Base-by-base conservation (phyloP, 306 rosid genomes). In the Vigna mungo region DNA sequence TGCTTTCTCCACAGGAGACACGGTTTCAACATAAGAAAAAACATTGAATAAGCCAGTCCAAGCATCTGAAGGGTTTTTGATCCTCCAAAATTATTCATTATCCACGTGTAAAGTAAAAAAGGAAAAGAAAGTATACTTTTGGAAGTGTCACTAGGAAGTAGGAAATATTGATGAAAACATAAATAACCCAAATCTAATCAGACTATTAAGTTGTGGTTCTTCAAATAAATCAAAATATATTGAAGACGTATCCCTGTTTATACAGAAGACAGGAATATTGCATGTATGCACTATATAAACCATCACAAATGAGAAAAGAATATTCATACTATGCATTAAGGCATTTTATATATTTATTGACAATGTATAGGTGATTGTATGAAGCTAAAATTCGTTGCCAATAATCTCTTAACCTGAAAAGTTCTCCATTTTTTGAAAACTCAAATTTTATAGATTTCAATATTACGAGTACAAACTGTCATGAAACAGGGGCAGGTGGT, bases 11-110 rank as follows among this genome's bases (percentile, higher is more conserved):
- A 30, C 34, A 4, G 1, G 34, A 30, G 34, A 30, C 34, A 30
- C 4, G 34, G 5, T 25, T 25, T 25, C 27, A 76, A 32, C 36
- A 32, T 86, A 89, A 56, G 87, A 88, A 80, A 63, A 80, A 76
- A 88, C 91, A 87, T 21, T 21, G 32, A 58, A 12, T 53, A 53
- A 18, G 41, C 4, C 48, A 10, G 48, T 43, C 11, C 48, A 43
- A 43, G 15, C 48, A 43, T 43, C 48, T 3, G 14, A 9, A 43
- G 1, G 14, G 48, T 43, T 9, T 43, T 43, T 10, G 1, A 0
- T 11, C 48, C 48, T 11, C 15, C 2, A 43, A 43, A 43, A 43
- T 11, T 43, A 43, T 43, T 11, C 48, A 11, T 43, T 11, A 43
- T 3, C 48, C 12, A 10, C 4, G 14, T 43, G 12, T 10, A 4